These are phyloP conservation scores for Salix suchowensis DNA, from an alignment of 345 rosid genomes.

Conservation along the genomic window DNA sequence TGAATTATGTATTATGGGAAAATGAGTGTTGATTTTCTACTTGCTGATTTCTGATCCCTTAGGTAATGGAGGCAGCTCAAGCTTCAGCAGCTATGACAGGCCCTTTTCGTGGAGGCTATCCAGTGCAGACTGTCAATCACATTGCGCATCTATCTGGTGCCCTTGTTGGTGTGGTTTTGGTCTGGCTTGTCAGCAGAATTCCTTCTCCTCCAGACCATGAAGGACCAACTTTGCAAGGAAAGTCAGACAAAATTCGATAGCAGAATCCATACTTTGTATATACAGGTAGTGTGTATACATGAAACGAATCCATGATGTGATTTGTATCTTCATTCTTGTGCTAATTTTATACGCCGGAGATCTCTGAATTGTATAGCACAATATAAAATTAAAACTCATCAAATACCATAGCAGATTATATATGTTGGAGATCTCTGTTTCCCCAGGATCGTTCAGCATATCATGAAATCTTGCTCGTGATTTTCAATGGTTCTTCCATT, in stretches of 20 bases:
- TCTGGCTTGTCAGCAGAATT: constrained; percentile 75
- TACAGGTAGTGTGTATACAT: not conserved
- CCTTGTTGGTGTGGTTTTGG: constrained; percentile 70
- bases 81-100: constrained; percentile 72
- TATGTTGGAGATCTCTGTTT: no score
- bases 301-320: not conserved
- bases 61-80: constrained; percentile 97
- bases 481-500: not conserved
- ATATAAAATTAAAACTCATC: not conserved
- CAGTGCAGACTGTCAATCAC: constrained; percentile 77
- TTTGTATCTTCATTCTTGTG: not conserved
- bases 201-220: constrained; percentile 48
- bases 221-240: constrained; percentile 20
- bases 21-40: not conserved
- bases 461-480: not conserved
- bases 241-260: constrained; percentile 15
- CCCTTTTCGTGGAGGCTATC: constrained; percentile 43
- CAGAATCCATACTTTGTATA: not conserved
- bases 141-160: constrained; percentile 93
- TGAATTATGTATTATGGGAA: not conserved
- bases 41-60: constrained; percentile 11
- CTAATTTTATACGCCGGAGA: not conserved
- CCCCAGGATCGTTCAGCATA: not conserved
- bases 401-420: no score
- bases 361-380: not conserved